Percentiles rank a stretch among this genome's conserved stretches.
Conservation (phyloP, 805 yeast species). For the Sugiyamaella floridensis region DNA sequence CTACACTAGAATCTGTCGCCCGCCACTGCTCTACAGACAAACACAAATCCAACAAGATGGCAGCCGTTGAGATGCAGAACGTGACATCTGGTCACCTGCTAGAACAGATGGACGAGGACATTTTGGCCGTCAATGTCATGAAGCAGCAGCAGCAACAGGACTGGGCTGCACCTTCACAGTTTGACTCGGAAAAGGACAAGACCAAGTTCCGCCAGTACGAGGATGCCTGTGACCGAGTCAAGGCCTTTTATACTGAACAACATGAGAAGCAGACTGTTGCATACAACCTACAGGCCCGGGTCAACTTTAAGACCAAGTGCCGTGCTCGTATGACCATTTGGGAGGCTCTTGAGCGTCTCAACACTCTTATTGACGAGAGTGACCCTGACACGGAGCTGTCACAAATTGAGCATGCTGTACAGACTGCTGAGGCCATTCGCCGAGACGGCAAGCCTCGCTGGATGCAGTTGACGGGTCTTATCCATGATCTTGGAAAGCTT, state of each 20-base stretch:
- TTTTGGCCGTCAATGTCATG: slow-evolving; percentile 16
- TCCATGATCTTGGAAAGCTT: slow-evolving; percentile 65
- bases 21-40: background rate
- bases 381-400: slow-evolving; percentile 73
- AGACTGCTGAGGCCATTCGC: slow-evolving; percentile 69
- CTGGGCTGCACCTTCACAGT: slow-evolving; percentile 18
- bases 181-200: slow-evolving; percentile 27
- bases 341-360: slow-evolving; percentile 60
- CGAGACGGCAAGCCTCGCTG: slow-evolving; percentile 63
- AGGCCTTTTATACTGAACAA: slow-evolving; percentile 58
- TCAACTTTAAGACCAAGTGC: slow-evolving; percentile 60
- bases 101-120: slow-evolving; percentile 19
- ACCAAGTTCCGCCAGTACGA: slow-evolving; percentile 56
- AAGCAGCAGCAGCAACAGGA: slow-evolving; percentile 8
- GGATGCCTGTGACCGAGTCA: slow-evolving; percentile 61
- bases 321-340: slow-evolving; percentile 64
- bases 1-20: background rate
- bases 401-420: slow-evolving; percentile 68
- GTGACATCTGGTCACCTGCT: slow-evolving; percentile 10
- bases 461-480: slow-evolving; percentile 68
- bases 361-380: slow-evolving; percentile 58
- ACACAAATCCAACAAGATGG: background rate
- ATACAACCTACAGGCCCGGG: slow-evolving; percentile 62
- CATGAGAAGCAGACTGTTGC: slow-evolving; percentile 67
- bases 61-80: slow-evolving; percentile 6